Base-by-base conservation (phyloP, 1,284 basidiomycete species). In the Chondrostereum purpureum region DNA sequence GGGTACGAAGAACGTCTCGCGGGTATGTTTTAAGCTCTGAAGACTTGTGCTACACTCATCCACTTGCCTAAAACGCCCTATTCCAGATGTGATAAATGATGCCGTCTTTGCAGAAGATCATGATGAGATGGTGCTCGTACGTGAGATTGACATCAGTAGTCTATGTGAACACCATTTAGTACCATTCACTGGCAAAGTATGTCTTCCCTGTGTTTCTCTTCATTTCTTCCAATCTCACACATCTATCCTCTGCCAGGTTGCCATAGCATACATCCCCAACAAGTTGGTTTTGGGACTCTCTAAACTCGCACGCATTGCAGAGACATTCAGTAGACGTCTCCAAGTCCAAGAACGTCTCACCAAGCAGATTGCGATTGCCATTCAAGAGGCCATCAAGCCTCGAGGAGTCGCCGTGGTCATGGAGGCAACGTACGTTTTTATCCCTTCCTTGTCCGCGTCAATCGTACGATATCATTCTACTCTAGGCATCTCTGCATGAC, bases 101-200 rank as follows among this genome's bases (percentile, higher is more conserved):
- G 96, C 96, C 43, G 84, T 99, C 34, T 99, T 99, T 63, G 89
- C 93, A 44, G 96, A 99, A 67, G 92, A 99, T 66, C 96, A 99
- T 70, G 96, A 99, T 59, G 96, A 99, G 66, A 96, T 99, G 93
- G 95, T 99, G 44, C 84, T 99, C 52, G 96, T 99, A 41, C 81
- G 90, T 50, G 94, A 99, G 63, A 99, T 99, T 58, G 92, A 97
- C 62, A 87, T 99, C 51, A 97, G 92, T 47, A 94, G 91, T 58
- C 70, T 99, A 44, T 99, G 96, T 69, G 96, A 99, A 70, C 96
- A 99, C 62, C 96, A 99, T 67, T 77, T 99, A 54, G 95, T 99
- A 22, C 96, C 96, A 1, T 99, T 99, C 70, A 94, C 87, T 20
- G 96, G 96, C 57, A 98, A 97, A 73, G 93, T 93, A 55, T 52